These are phyloP conservation scores for Dendrostoma leiphaemia DNA, from an alignment of 2,329 filamentous ascomycete genomes.

Conservation along the genomic window DNA sequence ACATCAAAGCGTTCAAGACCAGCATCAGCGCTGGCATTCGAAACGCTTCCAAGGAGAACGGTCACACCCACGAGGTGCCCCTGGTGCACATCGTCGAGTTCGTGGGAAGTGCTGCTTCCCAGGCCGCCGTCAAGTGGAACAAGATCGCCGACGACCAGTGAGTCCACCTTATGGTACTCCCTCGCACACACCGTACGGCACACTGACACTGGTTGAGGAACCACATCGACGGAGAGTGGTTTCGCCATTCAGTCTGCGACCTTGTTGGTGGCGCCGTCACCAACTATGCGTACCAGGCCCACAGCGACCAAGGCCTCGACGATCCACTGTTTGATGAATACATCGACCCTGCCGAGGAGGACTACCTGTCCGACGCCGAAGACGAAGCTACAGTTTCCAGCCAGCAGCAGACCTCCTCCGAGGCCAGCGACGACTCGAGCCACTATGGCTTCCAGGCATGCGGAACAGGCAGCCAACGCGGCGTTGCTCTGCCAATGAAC, in stretches of 20 bases:
- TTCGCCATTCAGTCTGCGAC: conserved; percentile 2
- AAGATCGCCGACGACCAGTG: neutral
- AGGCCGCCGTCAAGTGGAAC: conserved; percentile 3
- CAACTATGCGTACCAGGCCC: neutral
- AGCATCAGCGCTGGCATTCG: neutral
- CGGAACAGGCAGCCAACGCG: neutral
- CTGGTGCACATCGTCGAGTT: neutral
- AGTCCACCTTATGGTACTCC: neutral
- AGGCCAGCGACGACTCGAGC: neutral
- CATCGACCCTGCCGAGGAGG: neutral
- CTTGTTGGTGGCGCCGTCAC: conserved; percentile 7
- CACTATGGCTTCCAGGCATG: neutral
- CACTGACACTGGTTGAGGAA: neutral
- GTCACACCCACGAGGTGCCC: neutral
- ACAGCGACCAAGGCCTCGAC: neutral
- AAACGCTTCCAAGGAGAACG: neutral
- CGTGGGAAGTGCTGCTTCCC: neutral
- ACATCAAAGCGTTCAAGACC: neutral
- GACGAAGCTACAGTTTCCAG: neutral
- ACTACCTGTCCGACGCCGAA: neutral
- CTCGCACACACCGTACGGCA: neutral
- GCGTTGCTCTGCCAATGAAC: neutral
- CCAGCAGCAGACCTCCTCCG: neutral
- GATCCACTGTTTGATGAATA: neutral
- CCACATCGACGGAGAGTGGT: conserved; percentile 1